Base-by-base conservation (phyloP, 345 rosid genomes). In the Cardamine occulta region DNA sequence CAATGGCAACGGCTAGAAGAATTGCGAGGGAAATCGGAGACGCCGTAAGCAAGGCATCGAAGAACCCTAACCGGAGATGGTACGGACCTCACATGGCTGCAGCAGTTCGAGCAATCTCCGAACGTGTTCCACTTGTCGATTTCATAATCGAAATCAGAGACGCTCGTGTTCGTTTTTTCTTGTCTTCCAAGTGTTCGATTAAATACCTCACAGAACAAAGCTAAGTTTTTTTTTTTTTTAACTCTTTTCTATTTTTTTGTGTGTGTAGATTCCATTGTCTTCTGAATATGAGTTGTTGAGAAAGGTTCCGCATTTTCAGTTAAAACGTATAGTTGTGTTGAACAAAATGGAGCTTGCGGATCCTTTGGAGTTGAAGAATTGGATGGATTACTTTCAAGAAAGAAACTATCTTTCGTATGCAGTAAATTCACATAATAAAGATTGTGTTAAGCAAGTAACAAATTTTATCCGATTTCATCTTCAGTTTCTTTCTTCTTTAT, bases 301-400 rank as follows among this genome's bases (percentile, higher is more conserved):
- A 56, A 82, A 81, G 59, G 45, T 3, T 59, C 52, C 71, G 19
- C 21, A 74, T 26, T 74, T 82, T 4, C 53, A 81, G 1, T 57
- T 54, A 1, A 82, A 73, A 63, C 79, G 84, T 34, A 82, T 93
- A 26, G 59, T 90, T 21, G 95, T 90, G 40, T 57, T 93, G 79
- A 93, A 93, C 85, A 90, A 93, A 80, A 60, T 81, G 80, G 98
- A 93, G 81, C 91, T 93, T 2, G 87, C 91, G 10, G 80, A 84
- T 67, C 82, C 79, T 24, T 73, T 83, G n/a, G 82, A 80, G 37
- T 65, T 81, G 52, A 81, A 84, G 91, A 90, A 86, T 15, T 89
- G 94, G 91, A 81, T 82, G 62, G 70, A 39, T 28, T 84, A 86
- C 79, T 86, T 86, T 60, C 79, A 84, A 39, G 84, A 61, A 29